Base-by-base conservation (phyloP, 352 stramenopile species). In the Globisporangium solare region DNA sequence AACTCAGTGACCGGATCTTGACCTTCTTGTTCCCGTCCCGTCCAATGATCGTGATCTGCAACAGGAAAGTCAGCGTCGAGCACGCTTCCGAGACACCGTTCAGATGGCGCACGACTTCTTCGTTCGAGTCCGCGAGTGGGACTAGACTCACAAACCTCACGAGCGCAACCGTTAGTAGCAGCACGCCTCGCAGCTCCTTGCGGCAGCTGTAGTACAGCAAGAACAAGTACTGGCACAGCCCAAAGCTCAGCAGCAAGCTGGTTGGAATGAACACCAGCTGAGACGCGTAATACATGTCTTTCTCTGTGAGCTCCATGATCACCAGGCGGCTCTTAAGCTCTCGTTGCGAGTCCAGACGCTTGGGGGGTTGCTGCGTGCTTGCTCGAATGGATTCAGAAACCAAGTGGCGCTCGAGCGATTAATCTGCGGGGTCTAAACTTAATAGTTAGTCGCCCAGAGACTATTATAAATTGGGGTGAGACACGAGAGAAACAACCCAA, bases 81-180 rank as follows among this genome's bases (percentile, higher is more conserved):
- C 60, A 63, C 46, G 67, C 63, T 57, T 74, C 69, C 13, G 66
- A 74, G 18, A 77, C 67, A 39, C 72, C 60, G 51, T 74, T 74
- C n/a, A 76, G 35, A 2, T 57, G 35, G 40, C 53, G 20, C 17
- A 70, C 56, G 22, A 58, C 27, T 5, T 49, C 47, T 14, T 54
- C 22, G 45, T 65, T 55, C 11, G 69, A 56, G 20, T 63, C 40
- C 15, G 62, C 58, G 27, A 70, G 71, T 39, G 58, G 54, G 7
- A 77, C 37, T 17, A 70, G 51, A 13, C 22, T 22, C n/a, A 41
- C 58, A 27, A 73, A 73, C 10, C 62, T 53, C 10, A 67, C 11
- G 17, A 70, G 64, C 1, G 66, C 57, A 7, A 37, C 54, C 1
- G 63, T 15, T 22, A 68, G 18, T 6, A 74, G n/a, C 12, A 54